Evolutionary conservation across 2,329 filamentous ascomycete species (phyloP), one percentile per base, ranked within the genome.

Genomic region (Westerdykella sp.): DNA sequence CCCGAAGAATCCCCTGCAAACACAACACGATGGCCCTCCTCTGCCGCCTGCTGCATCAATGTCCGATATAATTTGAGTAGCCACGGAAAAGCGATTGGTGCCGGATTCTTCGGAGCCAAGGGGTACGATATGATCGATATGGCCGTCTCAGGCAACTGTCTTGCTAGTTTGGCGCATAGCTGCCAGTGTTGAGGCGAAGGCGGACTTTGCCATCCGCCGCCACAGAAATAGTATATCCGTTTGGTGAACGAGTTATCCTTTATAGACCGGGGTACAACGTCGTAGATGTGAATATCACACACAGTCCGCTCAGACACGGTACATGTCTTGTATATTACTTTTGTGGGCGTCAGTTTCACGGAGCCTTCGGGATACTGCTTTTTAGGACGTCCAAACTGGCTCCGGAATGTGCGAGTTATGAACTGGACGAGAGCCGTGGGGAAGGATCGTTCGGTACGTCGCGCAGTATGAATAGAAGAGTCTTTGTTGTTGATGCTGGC

Each of bases 1-100:
- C 78, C 78, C 0, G 76, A 73, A 0, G 74, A 77, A 42, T 81
- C 78, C 1, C 78, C 78, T 0, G 70, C 72, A 1, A 80, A 63
- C 1, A 74, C 68, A 0, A 79, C 64, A 1, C 56, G 64, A 42
- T 78, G 71, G 2, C 60, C 60, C 0, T 59, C 60, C 0, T 57
- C 51, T 0, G 61, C 52, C 0, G 73, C 67, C n/a, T 68, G 53
- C 1, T 50, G 37, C 48, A 80, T 50, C 0, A 77, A 45, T 0
- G 54, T 54, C 0, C 60, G 58, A 46, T 79, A 76, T 10, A 76
- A 64, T 30, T 54, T 66, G 37, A 73, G 47, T 11, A 80, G 68
- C 18, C 64, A 59, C 0, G 76, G 75, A 23, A 80, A 70, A 0
- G 75, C 58, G 0, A 63, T 62, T 0, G 72, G 66, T 0, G 76